A percentile compares a stretch with the other conserved stretches of the same genome.
phyloP scores from a whole-genome alignment of 2,329 filamentous ascomycete species.

The Thielaviopsis cerberus region DNA sequence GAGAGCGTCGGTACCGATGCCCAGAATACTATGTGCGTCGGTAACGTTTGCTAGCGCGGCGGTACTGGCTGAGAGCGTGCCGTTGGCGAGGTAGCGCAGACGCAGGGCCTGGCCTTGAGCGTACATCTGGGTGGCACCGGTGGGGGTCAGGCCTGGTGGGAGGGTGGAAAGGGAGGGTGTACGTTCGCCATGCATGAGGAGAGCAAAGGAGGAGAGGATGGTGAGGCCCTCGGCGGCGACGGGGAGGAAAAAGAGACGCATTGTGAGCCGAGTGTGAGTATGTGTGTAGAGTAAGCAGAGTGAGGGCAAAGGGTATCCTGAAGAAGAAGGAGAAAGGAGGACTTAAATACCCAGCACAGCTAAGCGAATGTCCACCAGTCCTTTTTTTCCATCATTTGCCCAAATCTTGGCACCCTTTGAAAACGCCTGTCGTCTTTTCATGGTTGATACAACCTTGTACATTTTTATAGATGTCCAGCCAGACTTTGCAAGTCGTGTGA shows the following conservation, averaged over 20 bases:
- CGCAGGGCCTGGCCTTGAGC: slow-evolving; percentile 30
- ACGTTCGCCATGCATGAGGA: slow-evolving; percentile 34
- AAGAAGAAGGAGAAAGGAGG: no score
- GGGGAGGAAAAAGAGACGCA: background rate
- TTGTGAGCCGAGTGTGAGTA: background rate
- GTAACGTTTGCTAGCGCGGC: slow-evolving; percentile 5
- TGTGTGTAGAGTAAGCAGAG: no score
- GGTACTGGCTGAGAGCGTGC: background rate
- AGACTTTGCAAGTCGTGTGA: no score
- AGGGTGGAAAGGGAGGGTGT: slow-evolving; percentile 22
- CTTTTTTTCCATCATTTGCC: no score
- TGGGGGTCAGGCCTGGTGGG: slow-evolving; percentile 26
- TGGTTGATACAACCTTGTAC: no score
- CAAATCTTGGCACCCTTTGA: no score
- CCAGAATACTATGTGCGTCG: slow-evolving; percentile 21
- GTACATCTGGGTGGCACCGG: slow-evolving; percentile 34
- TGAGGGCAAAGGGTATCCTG: no score
- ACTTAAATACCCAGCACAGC: no score
- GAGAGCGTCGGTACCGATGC: slow-evolving; percentile 25
- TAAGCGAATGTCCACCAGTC: no score
- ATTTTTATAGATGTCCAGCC: no score
- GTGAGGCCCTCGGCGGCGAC: background rate
- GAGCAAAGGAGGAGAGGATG: slow-evolving; percentile 23
- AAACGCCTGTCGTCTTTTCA: no score
- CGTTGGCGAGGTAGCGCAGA: slow-evolving; percentile 26